Conservation (phyloP, 2,329 filamentous ascomycete genomes). For the Stagonosporopsis rhizophila region DNA sequence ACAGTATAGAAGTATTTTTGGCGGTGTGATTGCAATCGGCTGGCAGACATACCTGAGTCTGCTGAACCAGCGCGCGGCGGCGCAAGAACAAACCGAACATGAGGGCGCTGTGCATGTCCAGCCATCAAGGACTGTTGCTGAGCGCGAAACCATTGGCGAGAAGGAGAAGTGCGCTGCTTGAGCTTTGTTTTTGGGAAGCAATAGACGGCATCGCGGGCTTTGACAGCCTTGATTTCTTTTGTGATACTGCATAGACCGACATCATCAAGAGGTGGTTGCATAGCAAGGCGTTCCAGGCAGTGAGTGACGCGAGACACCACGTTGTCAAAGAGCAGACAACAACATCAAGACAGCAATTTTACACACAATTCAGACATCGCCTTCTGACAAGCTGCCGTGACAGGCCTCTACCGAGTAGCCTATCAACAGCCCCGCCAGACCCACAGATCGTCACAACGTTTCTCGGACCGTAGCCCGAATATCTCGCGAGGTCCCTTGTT, state of each 20-base stretch:
- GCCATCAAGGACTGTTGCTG: not conserved
- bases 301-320: not conserved
- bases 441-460: slow-evolving; percentile 15
- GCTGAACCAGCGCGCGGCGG: slow-evolving; percentile 76
- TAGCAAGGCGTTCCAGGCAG: slow-evolving; percentile 18
- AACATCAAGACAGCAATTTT: not conserved
- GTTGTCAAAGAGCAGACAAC: not conserved
- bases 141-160: slow-evolving; percentile 4
- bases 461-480: slow-evolving; percentile 5
- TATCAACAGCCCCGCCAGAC: slow-evolving; percentile 3
- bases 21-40: slow-evolving; percentile 76
- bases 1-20: slow-evolving; percentile 81
- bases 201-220: not conserved
- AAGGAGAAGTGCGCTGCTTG: slow-evolving; percentile 27
- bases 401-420: not conserved
- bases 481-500: slow-evolving; percentile 6
- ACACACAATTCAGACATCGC: not conserved
- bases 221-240: slow-evolving; percentile 15
- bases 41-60: slow-evolving; percentile 93
- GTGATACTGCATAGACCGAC: slow-evolving; percentile 14
- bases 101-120: not conserved
- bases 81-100: slow-evolving; percentile 52
- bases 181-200: not conserved
- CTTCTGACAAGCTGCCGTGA: not conserved
- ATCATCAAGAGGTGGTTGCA: slow-evolving; percentile 10